phyloP scores from a whole-genome alignment of 2,329 filamentous ascomycete species.

The Neopestalotiopsis sp. region DNA sequence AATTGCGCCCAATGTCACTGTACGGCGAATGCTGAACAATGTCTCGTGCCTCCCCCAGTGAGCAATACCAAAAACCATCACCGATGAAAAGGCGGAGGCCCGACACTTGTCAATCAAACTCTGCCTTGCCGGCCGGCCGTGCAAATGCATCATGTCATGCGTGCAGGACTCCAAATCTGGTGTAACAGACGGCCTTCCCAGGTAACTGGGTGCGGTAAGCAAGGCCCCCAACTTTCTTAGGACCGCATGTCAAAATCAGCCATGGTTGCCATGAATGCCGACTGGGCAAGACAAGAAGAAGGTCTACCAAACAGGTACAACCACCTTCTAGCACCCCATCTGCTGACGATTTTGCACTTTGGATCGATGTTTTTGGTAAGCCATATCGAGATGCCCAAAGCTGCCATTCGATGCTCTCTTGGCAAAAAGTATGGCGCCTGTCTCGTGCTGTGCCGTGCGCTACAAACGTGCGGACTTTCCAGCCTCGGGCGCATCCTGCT shows the following conservation, averaged over 20 bases:
- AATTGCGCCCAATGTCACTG: not conserved
- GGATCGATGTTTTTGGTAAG: not conserved
- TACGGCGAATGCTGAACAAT: not conserved
- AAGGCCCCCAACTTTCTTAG: not conserved
- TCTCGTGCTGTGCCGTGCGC: not conserved
- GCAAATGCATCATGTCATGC: not conserved
- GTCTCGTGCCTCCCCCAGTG: not conserved
- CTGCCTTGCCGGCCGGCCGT: not conserved
- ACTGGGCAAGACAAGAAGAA: not conserved
- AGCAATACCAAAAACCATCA: not conserved
- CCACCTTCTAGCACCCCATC: not conserved
- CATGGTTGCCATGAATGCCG: not conserved
- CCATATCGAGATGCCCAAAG: not conserved
- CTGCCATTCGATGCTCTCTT: not conserved
- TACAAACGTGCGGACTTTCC: not conserved
- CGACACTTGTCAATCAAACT: not conserved
- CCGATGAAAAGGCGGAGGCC: not conserved
- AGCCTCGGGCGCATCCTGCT: not conserved
- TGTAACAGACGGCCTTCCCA: not conserved
- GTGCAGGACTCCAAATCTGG: conserved; percentile 2
- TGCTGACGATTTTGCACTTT: not conserved
- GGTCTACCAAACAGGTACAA: not conserved
- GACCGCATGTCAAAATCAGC: not conserved
- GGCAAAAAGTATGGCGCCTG: not conserved
- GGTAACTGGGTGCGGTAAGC: not conserved